Conservation (phyloP, 495 filamentous ascomycete genomes). For the Schizothecium vesticola region DNA sequence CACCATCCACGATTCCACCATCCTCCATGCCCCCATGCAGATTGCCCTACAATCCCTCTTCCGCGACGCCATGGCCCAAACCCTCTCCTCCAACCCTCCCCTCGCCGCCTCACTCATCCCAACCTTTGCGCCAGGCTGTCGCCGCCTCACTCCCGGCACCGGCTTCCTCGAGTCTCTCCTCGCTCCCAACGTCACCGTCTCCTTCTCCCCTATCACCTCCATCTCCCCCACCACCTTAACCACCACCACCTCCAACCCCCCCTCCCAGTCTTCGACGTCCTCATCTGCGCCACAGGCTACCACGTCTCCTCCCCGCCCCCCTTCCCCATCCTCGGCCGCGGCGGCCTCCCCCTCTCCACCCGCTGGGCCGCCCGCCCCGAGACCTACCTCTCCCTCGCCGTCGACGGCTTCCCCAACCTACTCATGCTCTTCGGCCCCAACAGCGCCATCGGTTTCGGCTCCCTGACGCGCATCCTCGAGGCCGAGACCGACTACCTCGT, state of each 20-base stretch:
- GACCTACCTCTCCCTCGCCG: constrained; percentile 58
- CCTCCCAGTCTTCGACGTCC: constrained; percentile 40
- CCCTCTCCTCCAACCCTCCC: constrained; percentile 32
- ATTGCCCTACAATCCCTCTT: constrained; percentile 19
- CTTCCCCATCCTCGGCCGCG: constrained; percentile 53
- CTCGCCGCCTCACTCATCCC: constrained; percentile 43
- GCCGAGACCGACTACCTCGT: constrained; percentile 57
- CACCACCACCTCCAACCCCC: constrained; percentile 37
- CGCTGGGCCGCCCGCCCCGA: constrained; percentile 50
- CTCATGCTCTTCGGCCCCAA: constrained; percentile 60
- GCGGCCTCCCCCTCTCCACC: constrained; percentile 43
- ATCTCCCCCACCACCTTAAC: constrained; percentile 49
- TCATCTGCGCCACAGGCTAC: constrained; percentile 67
- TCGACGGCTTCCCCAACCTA: constrained; percentile 63
- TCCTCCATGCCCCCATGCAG: constrained; percentile 32
- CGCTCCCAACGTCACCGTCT: constrained; percentile 56
- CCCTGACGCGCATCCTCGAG: constrained; percentile 51
- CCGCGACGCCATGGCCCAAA: constrained; percentile 27
- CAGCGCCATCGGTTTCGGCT: constrained; percentile 50
- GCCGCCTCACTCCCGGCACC: constrained; percentile 65
- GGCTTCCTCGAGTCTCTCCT: constrained; percentile 66
- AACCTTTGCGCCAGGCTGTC: constrained; percentile 61
- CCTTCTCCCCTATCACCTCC: constrained; percentile 47
- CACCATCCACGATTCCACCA: constrained; percentile 33
- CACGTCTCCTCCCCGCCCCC: constrained; percentile 53